A percentile compares a stretch with the other conserved stretches of the same genome.
Evolutionary conservation across 345 rosid species (phyloP).

Genomic region (Dipteronia dyeriana): DNA sequence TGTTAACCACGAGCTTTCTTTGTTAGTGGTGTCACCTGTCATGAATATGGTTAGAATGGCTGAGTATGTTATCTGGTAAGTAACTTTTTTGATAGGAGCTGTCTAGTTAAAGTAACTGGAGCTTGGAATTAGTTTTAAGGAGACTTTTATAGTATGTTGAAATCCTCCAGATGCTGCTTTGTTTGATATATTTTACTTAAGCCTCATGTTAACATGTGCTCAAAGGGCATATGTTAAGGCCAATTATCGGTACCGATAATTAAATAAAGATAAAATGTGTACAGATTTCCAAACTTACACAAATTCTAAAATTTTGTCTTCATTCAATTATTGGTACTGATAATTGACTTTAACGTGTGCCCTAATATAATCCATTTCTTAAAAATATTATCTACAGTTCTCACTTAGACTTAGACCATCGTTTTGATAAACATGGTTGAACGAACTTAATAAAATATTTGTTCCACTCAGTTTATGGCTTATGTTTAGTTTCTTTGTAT

Average conservation of each 20-base stretch:
- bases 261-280: too few species aligned
- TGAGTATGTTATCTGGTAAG: background rate
- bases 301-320: too few species aligned
- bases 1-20: too few species aligned
- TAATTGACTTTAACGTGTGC: too few species aligned
- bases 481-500: background rate
- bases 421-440: background rate
- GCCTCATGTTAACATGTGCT: too few species aligned
- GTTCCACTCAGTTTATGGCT: background rate
- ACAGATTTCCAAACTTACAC: too few species aligned
- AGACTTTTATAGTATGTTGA: background rate
- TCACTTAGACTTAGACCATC: constrained; percentile 1
- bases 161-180: background rate
- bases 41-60: background rate
- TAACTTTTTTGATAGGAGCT: background rate
- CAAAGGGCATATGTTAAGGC: too few species aligned
- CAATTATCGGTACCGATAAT: too few species aligned
- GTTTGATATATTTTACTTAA: background rate
- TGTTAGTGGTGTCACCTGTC: background rate
- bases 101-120: background rate
- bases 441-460: constrained; percentile 1
- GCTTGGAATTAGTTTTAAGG: background rate
- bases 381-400: background rate
- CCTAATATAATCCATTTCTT: too few species aligned
- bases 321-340: too few species aligned